Percentiles rank a stretch among this genome's conserved stretches.
These are phyloP conservation scores for Scytalidium sp. DNA, from an alignment of 2,329 filamentous ascomycete species.

Conservation along the genomic window DNA sequence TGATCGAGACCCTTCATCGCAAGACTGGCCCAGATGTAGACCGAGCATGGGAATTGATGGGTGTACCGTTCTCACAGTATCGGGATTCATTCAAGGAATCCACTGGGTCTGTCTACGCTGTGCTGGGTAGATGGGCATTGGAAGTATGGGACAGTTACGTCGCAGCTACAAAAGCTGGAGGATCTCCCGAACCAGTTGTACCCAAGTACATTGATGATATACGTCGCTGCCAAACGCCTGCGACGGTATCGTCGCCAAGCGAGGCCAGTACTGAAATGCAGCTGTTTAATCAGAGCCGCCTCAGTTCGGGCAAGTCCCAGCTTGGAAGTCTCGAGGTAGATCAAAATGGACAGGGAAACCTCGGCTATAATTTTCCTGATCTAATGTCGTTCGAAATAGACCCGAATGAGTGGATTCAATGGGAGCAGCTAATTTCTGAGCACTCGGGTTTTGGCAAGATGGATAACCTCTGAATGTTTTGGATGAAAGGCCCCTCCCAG, in stretches of 20 bases:
- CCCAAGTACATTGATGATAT: slow-evolving; percentile 21
- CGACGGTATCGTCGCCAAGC: slow-evolving; percentile 3
- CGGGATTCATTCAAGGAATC: slow-evolving; percentile 17
- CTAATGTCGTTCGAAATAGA: slow-evolving; percentile 25
- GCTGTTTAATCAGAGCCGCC: neutral
- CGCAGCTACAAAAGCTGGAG: slow-evolving; percentile 15
- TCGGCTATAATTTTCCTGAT: slow-evolving; percentile 19
- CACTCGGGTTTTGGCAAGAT: too few species aligned
- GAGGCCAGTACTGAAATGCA: neutral
- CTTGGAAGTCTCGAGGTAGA: neutral
- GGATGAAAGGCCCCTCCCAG: too few species aligned
- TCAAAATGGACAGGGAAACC: slow-evolving; percentile 5
- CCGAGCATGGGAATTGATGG: slow-evolving; percentile 23
- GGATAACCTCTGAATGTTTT: too few species aligned
- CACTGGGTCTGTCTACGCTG: slow-evolving; percentile 21
- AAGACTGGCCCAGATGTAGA: slow-evolving; percentile 26
- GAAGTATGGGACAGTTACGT: slow-evolving; percentile 24
- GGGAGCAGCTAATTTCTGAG: slow-evolving; percentile 23
- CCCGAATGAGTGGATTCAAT: slow-evolving; percentile 26
- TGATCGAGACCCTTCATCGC: slow-evolving; percentile 25
- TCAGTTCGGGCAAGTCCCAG: neutral
- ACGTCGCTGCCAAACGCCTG: slow-evolving; percentile 13
- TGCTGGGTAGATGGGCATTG: slow-evolving; percentile 26
- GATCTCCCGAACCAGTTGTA: slow-evolving; percentile 13
- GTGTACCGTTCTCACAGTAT: slow-evolving; percentile 18